A percentile compares a stretch with the other conserved stretches of the same genome.
phyloP scores from a whole-genome alignment of 2,329 filamentous ascomycete species.

The Diplodia seriata region DNA sequence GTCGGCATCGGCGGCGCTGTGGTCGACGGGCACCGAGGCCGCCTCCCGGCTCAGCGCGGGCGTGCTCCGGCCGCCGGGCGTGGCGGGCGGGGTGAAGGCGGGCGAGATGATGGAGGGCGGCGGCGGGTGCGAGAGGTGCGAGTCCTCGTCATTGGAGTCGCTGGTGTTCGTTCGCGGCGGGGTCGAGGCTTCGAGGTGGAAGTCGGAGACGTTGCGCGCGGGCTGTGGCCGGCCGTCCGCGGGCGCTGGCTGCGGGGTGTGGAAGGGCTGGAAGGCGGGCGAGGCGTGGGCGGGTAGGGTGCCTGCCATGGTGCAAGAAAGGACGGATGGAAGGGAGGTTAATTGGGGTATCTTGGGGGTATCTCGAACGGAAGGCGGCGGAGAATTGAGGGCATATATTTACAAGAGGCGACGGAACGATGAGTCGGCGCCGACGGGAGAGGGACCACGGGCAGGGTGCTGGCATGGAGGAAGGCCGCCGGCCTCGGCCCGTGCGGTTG shows the following conservation, averaged over 20 bases:
- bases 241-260: constrained; percentile 61
- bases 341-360: constrained; percentile 16
- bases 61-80: constrained; percentile 39
- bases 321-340: neutral
- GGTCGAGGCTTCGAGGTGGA: constrained; percentile 39
- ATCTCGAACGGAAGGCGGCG: constrained; percentile 1
- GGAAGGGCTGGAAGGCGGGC: constrained; percentile 58
- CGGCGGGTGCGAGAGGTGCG: constrained; percentile 35
- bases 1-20: constrained; percentile 36
- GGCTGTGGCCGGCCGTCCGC: constrained; percentile 45
- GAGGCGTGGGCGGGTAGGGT: constrained; percentile 59
- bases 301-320: constrained; percentile 14
- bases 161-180: neutral
- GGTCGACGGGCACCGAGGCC: constrained; percentile 54
- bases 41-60: constrained; percentile 43
- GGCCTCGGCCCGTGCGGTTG: constrained; percentile 24
- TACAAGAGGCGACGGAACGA: neutral
- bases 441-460: neutral
- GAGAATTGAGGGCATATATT: constrained; percentile 9
- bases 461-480: neutral
- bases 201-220: constrained; percentile 46
- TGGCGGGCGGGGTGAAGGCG: constrained; percentile 51
- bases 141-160: constrained; percentile 24
- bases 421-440: constrained; percentile 9
- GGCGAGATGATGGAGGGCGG: constrained; percentile 57